Evolutionary conservation across 2,329 filamentous ascomycete species (phyloP).

Genomic region (Alternaria brassicae): DNA sequence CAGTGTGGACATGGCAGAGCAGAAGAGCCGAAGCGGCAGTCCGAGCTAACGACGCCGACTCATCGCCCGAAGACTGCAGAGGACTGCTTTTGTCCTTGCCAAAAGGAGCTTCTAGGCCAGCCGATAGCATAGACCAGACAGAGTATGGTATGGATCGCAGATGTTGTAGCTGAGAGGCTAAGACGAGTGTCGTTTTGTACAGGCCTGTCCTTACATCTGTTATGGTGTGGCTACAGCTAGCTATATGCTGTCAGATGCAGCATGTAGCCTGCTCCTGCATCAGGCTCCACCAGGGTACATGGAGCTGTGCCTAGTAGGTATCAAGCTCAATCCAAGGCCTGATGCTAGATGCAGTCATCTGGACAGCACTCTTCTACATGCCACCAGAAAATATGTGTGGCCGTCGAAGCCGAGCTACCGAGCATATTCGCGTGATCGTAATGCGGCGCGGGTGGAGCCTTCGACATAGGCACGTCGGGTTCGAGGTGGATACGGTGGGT

Average conservation of each 20-base stretch:
- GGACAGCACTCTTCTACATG: background rate
- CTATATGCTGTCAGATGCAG: background rate
- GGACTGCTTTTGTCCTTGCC: background rate
- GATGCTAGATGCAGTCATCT: background rate
- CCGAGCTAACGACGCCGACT: background rate
- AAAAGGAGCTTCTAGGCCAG: background rate
- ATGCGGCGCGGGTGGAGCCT: conserved; percentile 9
- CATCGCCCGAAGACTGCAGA: background rate
- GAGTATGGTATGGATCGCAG: background rate
- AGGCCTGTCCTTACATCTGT: background rate
- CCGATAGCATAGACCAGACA: background rate
- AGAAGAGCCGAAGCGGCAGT: background rate
- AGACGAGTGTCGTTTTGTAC: background rate
- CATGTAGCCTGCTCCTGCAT: background rate
- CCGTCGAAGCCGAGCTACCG: background rate
- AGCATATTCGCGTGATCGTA: background rate
- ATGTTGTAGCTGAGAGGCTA: background rate
- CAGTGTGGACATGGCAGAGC: background rate
- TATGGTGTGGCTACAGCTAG: background rate
- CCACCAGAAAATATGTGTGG: background rate
- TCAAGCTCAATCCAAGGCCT: background rate
- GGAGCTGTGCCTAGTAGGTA: background rate
- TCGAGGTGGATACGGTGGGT: conserved; percentile 10
- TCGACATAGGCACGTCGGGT: conserved; percentile 4
- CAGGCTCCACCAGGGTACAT: background rate